These are phyloP conservation scores for Saturnispora galanensis DNA, from an alignment of 805 yeast species.

Conservation along the genomic window DNA sequence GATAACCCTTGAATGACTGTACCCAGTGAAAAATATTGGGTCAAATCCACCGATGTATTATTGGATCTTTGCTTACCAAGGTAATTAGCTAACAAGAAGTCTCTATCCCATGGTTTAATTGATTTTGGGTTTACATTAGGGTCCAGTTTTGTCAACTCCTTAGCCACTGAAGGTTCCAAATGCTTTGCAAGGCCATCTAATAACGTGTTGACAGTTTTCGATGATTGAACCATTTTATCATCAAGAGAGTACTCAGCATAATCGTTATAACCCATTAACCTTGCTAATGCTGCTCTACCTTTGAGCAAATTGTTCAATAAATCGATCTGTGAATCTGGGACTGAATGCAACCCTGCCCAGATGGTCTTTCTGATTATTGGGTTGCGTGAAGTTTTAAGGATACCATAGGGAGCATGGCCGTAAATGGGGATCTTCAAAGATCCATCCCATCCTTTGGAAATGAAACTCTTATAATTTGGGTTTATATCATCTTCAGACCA, in stretches of 20 bases:
- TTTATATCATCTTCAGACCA: constrained; percentile 24
- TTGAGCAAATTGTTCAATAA: constrained; percentile 50
- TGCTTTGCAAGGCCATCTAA: constrained; percentile 47
- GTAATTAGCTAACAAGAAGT: constrained; percentile 34
- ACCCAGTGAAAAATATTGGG: constrained; percentile 73
- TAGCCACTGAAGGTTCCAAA: constrained; percentile 42
- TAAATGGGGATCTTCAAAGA: constrained; percentile 43
- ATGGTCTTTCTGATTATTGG: constrained; percentile 51
- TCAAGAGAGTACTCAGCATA: constrained; percentile 74
- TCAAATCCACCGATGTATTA: constrained; percentile 36
- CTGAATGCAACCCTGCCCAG: constrained; percentile 68
- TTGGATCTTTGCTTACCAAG: constrained; percentile 28
- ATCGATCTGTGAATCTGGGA: constrained; percentile 51
- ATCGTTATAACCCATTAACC: constrained; percentile 57
- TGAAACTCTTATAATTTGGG: constrained; percentile 16
- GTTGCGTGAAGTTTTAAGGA: constrained; percentile 49
- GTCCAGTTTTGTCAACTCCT: constrained; percentile 41
- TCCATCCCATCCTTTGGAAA: constrained; percentile 28
- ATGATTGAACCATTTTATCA: constrained; percentile 83
- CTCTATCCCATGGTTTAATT: constrained; percentile 89
- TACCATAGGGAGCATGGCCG: constrained; percentile 55
- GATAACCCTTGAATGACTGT: constrained; percentile 79
- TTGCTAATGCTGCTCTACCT: constrained; percentile 62
- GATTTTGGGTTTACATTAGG: constrained; percentile 30
- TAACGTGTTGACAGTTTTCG: constrained; percentile 66